Evolutionary conservation across 306 rosid genomes (phyloP).

Genomic region (Lathyrus tuberosus): DNA sequence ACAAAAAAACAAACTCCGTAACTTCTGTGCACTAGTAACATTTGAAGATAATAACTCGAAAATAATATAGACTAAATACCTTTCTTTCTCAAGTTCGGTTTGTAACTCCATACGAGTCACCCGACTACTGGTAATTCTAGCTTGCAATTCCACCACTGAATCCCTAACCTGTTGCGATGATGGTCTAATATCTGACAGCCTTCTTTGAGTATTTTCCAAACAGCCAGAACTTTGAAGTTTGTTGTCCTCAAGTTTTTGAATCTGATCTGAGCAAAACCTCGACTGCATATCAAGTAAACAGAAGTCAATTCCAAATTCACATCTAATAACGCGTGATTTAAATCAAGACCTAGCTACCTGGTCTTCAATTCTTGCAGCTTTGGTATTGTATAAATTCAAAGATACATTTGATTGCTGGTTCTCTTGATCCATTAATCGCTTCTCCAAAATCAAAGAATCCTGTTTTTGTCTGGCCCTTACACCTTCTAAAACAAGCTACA

Average conservation of each 20-base stretch:
- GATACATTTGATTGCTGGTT: slow-evolving; percentile 70
- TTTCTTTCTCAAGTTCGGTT: slow-evolving; percentile 79
- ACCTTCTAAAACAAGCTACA: slow-evolving; percentile 95
- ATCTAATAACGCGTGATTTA: slow-evolving; percentile 18
- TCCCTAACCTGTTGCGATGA: slow-evolving; percentile 67
- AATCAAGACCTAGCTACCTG: slow-evolving; percentile 60
- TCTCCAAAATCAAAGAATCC: slow-evolving; percentile 64
- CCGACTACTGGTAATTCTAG: slow-evolving; percentile 58
- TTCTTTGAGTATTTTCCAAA: slow-evolving; percentile 66
- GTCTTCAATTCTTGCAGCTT: slow-evolving; percentile 75
- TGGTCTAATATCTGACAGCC: slow-evolving; percentile 62
- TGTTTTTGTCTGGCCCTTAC: slow-evolving; percentile 71
- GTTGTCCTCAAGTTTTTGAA: slow-evolving; percentile 59
- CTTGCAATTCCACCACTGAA: slow-evolving; percentile 64
- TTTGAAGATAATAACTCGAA: slow-evolving; percentile 11
- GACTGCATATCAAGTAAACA: slow-evolving; percentile 60
- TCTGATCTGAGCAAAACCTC: slow-evolving; percentile 71
- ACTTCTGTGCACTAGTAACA: slow-evolving; percentile 2
- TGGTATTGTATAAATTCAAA: slow-evolving; percentile 67
- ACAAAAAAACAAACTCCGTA: slow-evolving; percentile 15
- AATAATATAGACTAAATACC: slow-evolving; percentile 48
- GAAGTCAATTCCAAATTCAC: slow-evolving; percentile 30
- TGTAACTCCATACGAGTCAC: slow-evolving; percentile 60
- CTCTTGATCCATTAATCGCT: slow-evolving; percentile 63
- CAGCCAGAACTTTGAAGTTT: slow-evolving; percentile 57